Evolutionary conservation across 192 early-diverging fungal species (phyloP), one percentile per base, ranked within the genome.

Genomic region (Coemansia sp.): DNA sequence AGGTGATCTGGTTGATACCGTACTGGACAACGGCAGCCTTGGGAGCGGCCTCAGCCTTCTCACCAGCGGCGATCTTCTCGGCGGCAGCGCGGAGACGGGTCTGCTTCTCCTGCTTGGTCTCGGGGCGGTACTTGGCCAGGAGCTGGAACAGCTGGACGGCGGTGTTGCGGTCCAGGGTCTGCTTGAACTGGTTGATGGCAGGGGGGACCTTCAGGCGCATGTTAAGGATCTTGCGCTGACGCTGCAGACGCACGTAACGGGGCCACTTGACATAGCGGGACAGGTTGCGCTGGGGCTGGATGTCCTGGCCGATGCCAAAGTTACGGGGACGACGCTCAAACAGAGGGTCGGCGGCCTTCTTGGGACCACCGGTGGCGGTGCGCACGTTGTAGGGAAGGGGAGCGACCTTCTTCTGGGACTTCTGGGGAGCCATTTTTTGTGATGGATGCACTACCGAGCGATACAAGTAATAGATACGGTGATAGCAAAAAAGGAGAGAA

Each of bases 1-100:
- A 90, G 66, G 94, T 94, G 69, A 99, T 89, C 83, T 99, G 97
- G 86, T 99, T 99, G 78, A 99, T 93, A 82, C 97, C 97, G 81
- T 94, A 93, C 91, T 99, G 97, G 82, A 99, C 87, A 49, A 91
- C 77, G 65, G 86, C 74, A 50, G 94, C 94, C 91, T 97, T 97
- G 82, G 92, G 89, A 60, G 86, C 77, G 23, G 60, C 78, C 59
- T 90, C 88, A 49, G 86, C 82, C 88, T 93, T 91, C 81, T 84
- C 83, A 33, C 85, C 86, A 55, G 89, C 87, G 42, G 91, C 90
- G 79, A 90, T 89, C 67, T 85, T 80, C 64, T 88, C 88, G 48
- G 95, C 97, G 71, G 87, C 84, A 43, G 83, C 84, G 39, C 75
- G 81, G 55, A 97, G 82, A 81, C 97, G 97, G 46, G 82, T 65